These are phyloP conservation scores for Bipolaris zeicola DNA, from an alignment of 2,329 filamentous ascomycete species.

Conservation along the genomic window DNA sequence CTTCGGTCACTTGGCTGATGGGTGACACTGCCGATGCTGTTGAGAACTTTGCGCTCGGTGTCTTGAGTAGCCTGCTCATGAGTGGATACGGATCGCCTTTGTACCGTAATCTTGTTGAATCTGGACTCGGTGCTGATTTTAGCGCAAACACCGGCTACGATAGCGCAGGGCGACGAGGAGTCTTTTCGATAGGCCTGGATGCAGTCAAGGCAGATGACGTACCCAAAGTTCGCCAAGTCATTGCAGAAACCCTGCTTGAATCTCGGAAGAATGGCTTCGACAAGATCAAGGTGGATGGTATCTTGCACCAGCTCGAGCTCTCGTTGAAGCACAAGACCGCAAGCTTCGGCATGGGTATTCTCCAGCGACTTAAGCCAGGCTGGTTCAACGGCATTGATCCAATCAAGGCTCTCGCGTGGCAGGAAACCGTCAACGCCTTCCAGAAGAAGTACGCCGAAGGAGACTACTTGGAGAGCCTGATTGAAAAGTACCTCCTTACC, in stretches of 20 bases:
- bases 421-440: conserved; percentile 83
- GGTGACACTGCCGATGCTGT: conserved; percentile 81
- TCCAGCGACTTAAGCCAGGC: conserved; percentile 84
- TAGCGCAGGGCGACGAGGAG: conserved; percentile 72
- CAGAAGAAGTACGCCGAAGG: conserved; percentile 75
- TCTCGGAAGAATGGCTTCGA: conserved; percentile 80
- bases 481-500: conserved; percentile 90
- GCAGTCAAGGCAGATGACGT: conserved; percentile 86
- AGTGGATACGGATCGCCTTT: conserved; percentile 95
- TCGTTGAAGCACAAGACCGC: conserved; percentile 94
- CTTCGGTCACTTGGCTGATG: conserved; percentile 89
- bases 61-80: conserved; percentile 83
- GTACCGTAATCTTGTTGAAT: conserved; percentile 86
- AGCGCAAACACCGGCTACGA: conserved; percentile 95
- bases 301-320: conserved; percentile 93
- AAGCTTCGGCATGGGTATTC: conserved; percentile 87
- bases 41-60: conserved; percentile 84
- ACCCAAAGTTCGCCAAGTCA: conserved; percentile 72
- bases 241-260: conserved; percentile 74
- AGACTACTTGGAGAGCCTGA: conserved; percentile 79
- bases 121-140: conserved; percentile 88
- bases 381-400: conserved; percentile 98
- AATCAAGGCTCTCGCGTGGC: conserved; percentile 89
- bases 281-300: conserved; percentile 86
- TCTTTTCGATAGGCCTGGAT: conserved; percentile 89